Evolutionary conservation across 2,329 filamentous ascomycete species (phyloP), one percentile per base, ranked within the genome.

Genomic region (Clonostachys rosea): DNA sequence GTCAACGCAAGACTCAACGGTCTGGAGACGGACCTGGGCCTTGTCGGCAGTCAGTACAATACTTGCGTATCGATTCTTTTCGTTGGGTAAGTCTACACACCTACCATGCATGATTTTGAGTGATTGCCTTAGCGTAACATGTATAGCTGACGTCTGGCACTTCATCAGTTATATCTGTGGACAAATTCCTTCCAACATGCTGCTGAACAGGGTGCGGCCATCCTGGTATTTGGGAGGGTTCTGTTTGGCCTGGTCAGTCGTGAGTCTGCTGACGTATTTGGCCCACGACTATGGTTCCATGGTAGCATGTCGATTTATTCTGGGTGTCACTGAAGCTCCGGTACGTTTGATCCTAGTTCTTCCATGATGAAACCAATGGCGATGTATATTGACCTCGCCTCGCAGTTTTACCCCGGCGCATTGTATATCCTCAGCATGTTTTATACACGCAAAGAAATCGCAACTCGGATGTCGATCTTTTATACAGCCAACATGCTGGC

Each of bases 401-500:
- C 24, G 24, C 3, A 30, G 5, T 79, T 76, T 59, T 79, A 79
- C 56, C 70, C 70, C 2, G 61, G 63, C 9, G 62, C 62, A 2
- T 50, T 54, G 7, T 59, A 56, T 47, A 52, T 58, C 49, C 49
- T 59, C 2, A 10, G 71, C 0, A 56, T 74, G 0, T 76, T 76
- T 47, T 87, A 87, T 56, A 86, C 81, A 1, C 71, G 81, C 20
- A 78, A 78, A 52, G 83, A 84, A 56, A 64, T 84, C 2, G 78
- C 75, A 5, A 68, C 83, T 16, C 69, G 81, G n/a, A 83, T 80
- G 35, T 76, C 79, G 11, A 67, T 83, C 11, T 69, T 63, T 11
- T 63, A 73, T 44, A 79, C 80, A 1, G 84, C 81, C 0, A 79
- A 80, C 5, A 67, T 87, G n/a, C 71, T 87, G 6, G 81, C 79